phyloP scores from a whole-genome alignment of 345 rosid species.

The Lepidium didymum region DNA sequence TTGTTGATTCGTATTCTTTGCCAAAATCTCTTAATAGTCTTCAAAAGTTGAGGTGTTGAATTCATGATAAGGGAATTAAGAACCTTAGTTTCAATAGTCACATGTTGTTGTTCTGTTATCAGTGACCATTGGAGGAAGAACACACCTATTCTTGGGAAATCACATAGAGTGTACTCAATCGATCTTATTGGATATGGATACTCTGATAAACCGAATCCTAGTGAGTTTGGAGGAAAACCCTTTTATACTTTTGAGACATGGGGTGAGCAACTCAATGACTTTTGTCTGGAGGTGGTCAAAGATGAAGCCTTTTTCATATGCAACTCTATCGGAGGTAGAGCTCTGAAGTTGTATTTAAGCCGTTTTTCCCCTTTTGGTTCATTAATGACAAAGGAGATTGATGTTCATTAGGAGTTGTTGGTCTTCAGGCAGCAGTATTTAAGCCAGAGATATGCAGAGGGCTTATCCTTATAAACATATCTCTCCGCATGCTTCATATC shows the following conservation, averaged over 20 bases:
- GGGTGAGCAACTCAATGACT: slow-evolving; percentile 76
- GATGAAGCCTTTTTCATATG: slow-evolving; percentile 80
- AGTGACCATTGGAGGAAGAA: slow-evolving; percentile 94
- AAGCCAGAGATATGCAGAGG: slow-evolving; percentile 66
- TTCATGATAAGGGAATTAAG: background rate
- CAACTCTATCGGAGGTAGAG: slow-evolving; percentile 90
- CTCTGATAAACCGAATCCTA: slow-evolving; percentile 86
- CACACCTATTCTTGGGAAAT: slow-evolving; percentile 65
- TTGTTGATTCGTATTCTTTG: background rate
- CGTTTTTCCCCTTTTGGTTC: background rate
- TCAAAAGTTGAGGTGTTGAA: background rate
- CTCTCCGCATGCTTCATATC: slow-evolving; percentile 82
- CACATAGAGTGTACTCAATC: slow-evolving; percentile 63
- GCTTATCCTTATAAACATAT: slow-evolving; percentile 60
- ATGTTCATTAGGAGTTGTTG: slow-evolving; percentile 60
- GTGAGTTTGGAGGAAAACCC: slow-evolving; percentile 42
- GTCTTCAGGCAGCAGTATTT: slow-evolving; percentile 84
- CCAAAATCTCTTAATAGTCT: background rate
- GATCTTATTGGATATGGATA: slow-evolving; percentile 95
- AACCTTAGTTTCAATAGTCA: background rate
- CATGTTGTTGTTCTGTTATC: slow-evolving; percentile 4
- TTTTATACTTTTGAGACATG: slow-evolving; percentile 89
- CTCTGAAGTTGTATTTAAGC: background rate
- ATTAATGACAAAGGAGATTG: background rate
- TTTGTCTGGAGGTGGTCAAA: slow-evolving; percentile 59